Evolutionary conservation across 202 grass and related monocot genomes (phyloP).

Genomic region (Carex sylvatica): DNA sequence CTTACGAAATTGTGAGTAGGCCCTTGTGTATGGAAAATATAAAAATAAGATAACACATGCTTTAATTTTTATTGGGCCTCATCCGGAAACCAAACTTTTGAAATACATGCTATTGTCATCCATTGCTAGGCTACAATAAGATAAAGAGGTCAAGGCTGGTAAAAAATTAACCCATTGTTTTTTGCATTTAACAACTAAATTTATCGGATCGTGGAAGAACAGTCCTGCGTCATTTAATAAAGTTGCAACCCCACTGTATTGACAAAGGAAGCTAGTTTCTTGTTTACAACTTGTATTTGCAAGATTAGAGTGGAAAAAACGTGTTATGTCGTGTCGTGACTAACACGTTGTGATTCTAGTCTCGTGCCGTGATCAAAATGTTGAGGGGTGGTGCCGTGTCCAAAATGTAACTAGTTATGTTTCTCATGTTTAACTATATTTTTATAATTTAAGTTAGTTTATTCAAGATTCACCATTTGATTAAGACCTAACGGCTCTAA

Average conservation of each 20-base stretch:
- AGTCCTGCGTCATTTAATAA: not conserved
- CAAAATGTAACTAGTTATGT: too few relatives aligned
- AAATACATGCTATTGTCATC: not conserved
- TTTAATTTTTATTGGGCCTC: not conserved
- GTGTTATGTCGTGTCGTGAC: too few relatives aligned
- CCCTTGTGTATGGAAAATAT: not conserved
- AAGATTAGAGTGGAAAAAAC: too few relatives aligned
- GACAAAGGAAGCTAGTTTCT: not conserved
- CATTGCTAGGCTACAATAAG: not conserved
- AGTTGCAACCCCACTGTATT: not conserved
- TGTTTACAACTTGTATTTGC: not conserved
- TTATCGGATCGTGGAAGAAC: not conserved
- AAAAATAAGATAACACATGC: not conserved
- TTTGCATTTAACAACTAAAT: not conserved
- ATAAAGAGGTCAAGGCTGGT: constrained; percentile 4
- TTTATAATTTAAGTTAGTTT: too few relatives aligned
- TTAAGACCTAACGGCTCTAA: too few relatives aligned
- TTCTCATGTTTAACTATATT: too few relatives aligned
- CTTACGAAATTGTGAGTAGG: not conserved
- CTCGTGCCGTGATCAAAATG: too few relatives aligned
- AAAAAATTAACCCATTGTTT: constrained; percentile 3
- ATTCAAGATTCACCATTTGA: too few relatives aligned
- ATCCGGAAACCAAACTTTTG: not conserved
- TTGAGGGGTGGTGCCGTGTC: too few relatives aligned
- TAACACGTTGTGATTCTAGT: too few relatives aligned